Evolutionary conservation across 169 alveolate genomes (phyloP), one percentile per base, ranked within the genome.

Genomic region (Eimeria necatrix): DNA sequence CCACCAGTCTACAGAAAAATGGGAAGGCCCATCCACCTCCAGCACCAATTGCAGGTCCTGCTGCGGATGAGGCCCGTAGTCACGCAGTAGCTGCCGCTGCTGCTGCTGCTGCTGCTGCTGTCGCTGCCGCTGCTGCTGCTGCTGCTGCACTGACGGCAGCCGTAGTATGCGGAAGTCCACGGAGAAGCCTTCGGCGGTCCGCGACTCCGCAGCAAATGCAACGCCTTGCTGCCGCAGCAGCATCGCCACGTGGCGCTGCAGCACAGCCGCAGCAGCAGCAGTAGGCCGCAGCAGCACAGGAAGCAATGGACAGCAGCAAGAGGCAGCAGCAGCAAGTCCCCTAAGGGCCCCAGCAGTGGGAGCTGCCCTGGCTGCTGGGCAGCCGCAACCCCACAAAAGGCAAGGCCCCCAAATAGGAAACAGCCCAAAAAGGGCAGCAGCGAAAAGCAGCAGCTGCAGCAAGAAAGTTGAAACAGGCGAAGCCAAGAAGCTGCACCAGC

Each of bases 1-100:
- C 8, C 90, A 81, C 90, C 90, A 81, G 6, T 81, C 90, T 24
- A 52, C 24, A 6, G 59, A 51, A 51, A 49, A 81, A 51, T 81
- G 90, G 9, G 73, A 81, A 9, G 73, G 90, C 22, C 90, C 90
- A 22, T 81, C 90, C 73, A 81, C 90, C 90, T 81, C 90, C 49
- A 81, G 26, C 52, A 81, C 52, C n/a, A 81, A 73, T 26, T 73
- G 90, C 53, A 81, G 90, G 53, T 52, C 73, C 22, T 53, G 52
- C 87, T 76, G 64, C 87, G 32, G 51, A n/a, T 7, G 6, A 18
- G 0, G 53, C 18, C 52, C 53, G 16, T 18, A 73, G 56, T n/a
- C 73, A 22, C n/a, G 73, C 68, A 41, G 16, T 60, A 32, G 24
- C 85, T 74, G 61, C 85, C 41, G 81, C 81, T 70, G 52, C 49